Conservation (phyloP, 768 basidiomycete genomes). For the Rhizopogon salebrosus region DNA sequence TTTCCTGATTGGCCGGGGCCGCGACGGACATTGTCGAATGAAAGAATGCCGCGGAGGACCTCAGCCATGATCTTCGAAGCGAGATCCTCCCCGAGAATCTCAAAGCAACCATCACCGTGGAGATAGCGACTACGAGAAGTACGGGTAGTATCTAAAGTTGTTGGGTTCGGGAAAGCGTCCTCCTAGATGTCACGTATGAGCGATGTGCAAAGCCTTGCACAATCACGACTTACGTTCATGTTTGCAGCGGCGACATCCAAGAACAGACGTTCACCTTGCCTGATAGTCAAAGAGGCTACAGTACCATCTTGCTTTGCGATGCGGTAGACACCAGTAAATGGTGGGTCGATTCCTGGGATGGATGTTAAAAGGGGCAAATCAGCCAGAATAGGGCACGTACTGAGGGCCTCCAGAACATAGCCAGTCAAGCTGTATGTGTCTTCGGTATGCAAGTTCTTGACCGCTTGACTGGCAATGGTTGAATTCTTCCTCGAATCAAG, state of each 20-base stretch:
- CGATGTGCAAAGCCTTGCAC: background rate
- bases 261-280: slow-evolving; percentile 54
- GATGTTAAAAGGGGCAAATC: slow-evolving; percentile 2
- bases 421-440: slow-evolving; percentile 41
- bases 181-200: slow-evolving; percentile 29
- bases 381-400: slow-evolving; percentile 35
- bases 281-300: slow-evolving; percentile 37
- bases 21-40: slow-evolving; percentile 52
- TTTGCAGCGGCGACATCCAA: slow-evolving; percentile 56
- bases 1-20: slow-evolving; percentile 65
- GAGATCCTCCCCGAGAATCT: slow-evolving; percentile 47
- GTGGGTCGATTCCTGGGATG: slow-evolving; percentile 60
- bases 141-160: slow-evolving; percentile 39
- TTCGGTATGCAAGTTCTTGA: slow-evolving; percentile 24
- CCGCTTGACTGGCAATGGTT: slow-evolving; percentile 29
- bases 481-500: slow-evolving; percentile 43
- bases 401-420: slow-evolving; percentile 63
- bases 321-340: slow-evolving; percentile 66
- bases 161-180: slow-evolving; percentile 46
- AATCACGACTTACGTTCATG: slow-evolving; percentile 44
- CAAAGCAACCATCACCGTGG: slow-evolving; percentile 42
- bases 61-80: slow-evolving; percentile 56
- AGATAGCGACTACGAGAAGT: slow-evolving; percentile 40
- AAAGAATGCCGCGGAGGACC: slow-evolving; percentile 61
- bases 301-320: slow-evolving; percentile 41